Evolutionary conservation across 2,329 filamentous ascomycete species (phyloP), one percentile per base, ranked within the genome.

Genomic region (Bipolaris bicolor): DNA sequence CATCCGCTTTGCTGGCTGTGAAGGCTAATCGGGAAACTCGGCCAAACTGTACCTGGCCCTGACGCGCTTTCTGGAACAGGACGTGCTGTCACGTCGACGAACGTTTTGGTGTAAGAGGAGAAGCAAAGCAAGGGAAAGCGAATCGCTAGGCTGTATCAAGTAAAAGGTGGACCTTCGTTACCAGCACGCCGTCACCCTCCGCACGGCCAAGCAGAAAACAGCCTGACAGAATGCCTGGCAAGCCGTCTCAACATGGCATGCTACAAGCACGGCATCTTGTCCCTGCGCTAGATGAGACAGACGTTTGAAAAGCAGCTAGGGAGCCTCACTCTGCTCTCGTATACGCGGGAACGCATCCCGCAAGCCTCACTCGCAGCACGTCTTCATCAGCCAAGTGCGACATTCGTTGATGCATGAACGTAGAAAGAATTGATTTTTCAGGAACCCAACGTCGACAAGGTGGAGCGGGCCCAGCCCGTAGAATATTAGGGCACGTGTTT

Each of bases 401-500:
- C 34, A 33, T 16, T 40, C 26, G 22, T 20, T 13, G 15, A 51
- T 52, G 44, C 33, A 59, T 52, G 47, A 39, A 58, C 51, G 22
- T 26, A 48, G 39, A 60, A 51, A 59, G 56, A 39, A 49, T 57
- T 64, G 47, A 58, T 64, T 64, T 57, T 57, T 59, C 49, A 51
- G 49, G 52, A 26, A 57, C 57, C 56, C 33, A 60, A 65, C 54
- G 61, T 62, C 57, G 44, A 52, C 51, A 49, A 57, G 59, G 58
- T 52, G 48, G 54, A 61, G 45, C 44, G 67, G 64, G 58, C 63
- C 66, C 65, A 64, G 67, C 67, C 67, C 65, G 49, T 57, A 61
- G 67, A 70, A 59, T 58, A 69, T 70, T 70, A 70, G 59, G 60
- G 64, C 48, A 61, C 16, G 44, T 44, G 37, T 40, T 61, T 63